Evolutionary conservation across 2,329 filamentous ascomycete species (phyloP), one percentile per base, ranked within the genome.

Genomic region (Clonostachys chloroleuca): DNA sequence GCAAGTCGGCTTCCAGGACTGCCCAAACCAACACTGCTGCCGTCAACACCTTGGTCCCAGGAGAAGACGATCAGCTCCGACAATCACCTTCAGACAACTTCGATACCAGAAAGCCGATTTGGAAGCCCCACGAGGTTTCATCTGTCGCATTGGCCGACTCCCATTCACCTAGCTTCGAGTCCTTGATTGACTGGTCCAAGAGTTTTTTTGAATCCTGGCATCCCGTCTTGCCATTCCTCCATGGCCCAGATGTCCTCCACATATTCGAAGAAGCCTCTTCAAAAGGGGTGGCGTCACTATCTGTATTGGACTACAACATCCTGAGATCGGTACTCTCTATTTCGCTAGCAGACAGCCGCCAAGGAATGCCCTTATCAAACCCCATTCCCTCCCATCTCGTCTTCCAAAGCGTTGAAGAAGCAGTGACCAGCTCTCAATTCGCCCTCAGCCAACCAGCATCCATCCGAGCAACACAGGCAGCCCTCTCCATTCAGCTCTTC

Each of bases 201-300:
- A 73, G 67, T 42, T 83, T 80, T 51, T 82, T 82, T 50, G 69
- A 79, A 20, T 69, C 74, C 14, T 83, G 79, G 79, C 79, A 83
- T 52, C 72, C 75, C 1, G 67, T 76, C 3, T 74, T 80, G 40
- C 79, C 79, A 0, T 81, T 79, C 46, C 62, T 82, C 6, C 74
- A 80, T 52, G 79, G 74, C 1, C 77, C 77, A 2, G 67, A 70
- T 5, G 61, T 81, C 3, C 61, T 81, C 3, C 62, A 65, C 14
- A 57, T 66, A 2, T 68, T 81, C 42, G 73, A 80, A 49, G 59
- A 60, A 17, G 53, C 72, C 8, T 64, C 70, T n/a, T 55, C 58
- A 4, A 49, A 53, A 12, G 67, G 68, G 0, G 47, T 62, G 1
- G 49, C 55, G 3, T 54, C 58, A 4, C 46, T 69, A 1, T 55